Evolutionary conservation across 164 flowering plant species (phyloP).

Genomic region (Chimonanthus praecox): DNA sequence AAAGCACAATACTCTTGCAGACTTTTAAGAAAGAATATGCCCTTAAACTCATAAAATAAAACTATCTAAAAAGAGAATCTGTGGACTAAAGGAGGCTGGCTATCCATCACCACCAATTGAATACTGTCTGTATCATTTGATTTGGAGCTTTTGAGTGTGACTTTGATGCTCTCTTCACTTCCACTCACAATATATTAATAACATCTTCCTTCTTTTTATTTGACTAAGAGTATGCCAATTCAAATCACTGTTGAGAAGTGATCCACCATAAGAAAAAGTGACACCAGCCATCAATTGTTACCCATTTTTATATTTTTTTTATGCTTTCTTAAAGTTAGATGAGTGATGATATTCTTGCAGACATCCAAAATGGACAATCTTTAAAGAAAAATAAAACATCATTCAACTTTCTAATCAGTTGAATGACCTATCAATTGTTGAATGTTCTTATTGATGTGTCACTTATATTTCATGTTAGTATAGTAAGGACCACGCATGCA

Average conservation of each 20-base stretch:
- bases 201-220: too few species aligned
- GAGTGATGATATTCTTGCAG: not conserved
- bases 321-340: too few species aligned
- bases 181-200: too few species aligned
- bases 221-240: too few species aligned
- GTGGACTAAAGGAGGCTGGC: not conserved
- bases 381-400: not conserved
- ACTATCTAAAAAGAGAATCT: not conserved
- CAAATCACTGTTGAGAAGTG: too few species aligned
- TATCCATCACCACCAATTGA: not conserved
- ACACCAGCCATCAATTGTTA: too few species aligned
- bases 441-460: not conserved
- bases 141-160: too few species aligned
- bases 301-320: too few species aligned
- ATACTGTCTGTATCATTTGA: not conserved
- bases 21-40: constrained; percentile 1
- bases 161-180: too few species aligned
- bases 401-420: not conserved
- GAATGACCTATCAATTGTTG: not conserved
- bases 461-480: not conserved
- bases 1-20: not conserved
- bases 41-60: not conserved
- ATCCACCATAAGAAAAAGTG: too few species aligned
- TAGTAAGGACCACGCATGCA: not conserved
- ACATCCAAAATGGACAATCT: not conserved